phyloP scores from a whole-genome alignment of 2,329 filamentous ascomycete genomes.

The Aspergillus quadrilineatus region DNA sequence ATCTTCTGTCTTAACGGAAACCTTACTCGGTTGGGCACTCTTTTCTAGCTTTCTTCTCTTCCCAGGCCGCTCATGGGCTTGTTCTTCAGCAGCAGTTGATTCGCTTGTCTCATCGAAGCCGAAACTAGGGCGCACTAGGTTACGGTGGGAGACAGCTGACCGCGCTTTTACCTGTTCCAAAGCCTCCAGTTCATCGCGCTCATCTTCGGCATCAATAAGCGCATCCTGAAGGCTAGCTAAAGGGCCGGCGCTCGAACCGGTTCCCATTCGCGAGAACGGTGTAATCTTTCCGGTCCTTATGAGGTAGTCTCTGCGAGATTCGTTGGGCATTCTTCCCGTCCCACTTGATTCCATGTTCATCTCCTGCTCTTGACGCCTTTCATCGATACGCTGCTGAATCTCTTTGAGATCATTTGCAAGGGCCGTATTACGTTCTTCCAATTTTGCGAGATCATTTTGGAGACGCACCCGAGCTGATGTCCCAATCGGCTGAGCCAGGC shows the following conservation, averaged over 20 bases:
- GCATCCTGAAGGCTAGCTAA: conserved; percentile 72
- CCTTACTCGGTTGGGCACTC: neutral
- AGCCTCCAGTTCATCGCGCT: conserved; percentile 52
- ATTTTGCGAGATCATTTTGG: conserved; percentile 60
- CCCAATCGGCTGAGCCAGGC: conserved; percentile 56
- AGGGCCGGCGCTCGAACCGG: conserved; percentile 57
- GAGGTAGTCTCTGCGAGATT: conserved; percentile 82
- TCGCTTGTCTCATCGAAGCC: conserved; percentile 49
- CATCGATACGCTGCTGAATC: conserved; percentile 77
- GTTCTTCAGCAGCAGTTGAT: conserved; percentile 27
- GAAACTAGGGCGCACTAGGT: conserved; percentile 72
- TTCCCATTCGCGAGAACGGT: conserved; percentile 79
- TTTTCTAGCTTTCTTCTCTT: conserved; percentile 39
- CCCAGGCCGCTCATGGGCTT: conserved; percentile 18
- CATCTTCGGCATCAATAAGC: conserved; percentile 78
- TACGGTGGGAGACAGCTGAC: conserved; percentile 65
- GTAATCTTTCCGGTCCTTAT: conserved; percentile 98
- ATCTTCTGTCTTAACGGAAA: conserved; percentile 4
- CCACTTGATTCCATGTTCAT: conserved; percentile 46
- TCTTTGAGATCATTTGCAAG: conserved; percentile 73
- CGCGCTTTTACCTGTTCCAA: conserved; percentile 41
- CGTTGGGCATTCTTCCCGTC: conserved; percentile 65
- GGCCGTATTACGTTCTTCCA: conserved; percentile 63
- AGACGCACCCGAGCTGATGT: conserved; percentile 50
- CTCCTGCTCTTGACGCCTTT: conserved; percentile 62